phyloP scores from a whole-genome alignment of 2,329 filamentous ascomycete genomes.

The Sporothrix variecibatus region DNA sequence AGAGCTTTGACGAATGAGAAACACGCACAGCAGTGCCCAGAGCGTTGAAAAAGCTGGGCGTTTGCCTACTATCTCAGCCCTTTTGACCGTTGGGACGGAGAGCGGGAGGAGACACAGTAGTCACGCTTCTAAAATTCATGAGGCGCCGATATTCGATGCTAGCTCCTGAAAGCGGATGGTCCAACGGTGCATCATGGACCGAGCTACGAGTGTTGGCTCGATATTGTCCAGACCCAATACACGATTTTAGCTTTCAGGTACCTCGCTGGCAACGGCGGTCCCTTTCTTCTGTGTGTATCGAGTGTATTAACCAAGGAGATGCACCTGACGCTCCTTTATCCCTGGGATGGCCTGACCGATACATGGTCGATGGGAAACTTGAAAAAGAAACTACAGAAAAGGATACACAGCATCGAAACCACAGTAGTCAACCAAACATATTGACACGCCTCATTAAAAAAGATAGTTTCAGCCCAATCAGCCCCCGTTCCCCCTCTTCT shows the following conservation, averaged over 20 bases:
- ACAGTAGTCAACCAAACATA: background rate
- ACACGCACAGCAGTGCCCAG: background rate
- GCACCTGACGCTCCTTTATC: background rate
- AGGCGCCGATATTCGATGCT: background rate
- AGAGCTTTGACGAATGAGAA: background rate
- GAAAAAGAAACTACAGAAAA: background rate
- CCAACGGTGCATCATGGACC: conserved; percentile 8
- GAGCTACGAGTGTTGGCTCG: background rate
- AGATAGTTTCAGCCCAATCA: background rate
- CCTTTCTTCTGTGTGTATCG: background rate
- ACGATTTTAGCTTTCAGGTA: background rate
- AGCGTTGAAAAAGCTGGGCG: background rate
- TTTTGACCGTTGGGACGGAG: background rate
- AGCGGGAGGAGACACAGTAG: background rate
- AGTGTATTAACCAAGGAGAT: background rate
- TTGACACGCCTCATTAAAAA: background rate
- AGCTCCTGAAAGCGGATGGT: background rate
- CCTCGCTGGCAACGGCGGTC: background rate
- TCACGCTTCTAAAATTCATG: background rate
- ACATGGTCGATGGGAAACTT: background rate
- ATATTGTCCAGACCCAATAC: background rate
- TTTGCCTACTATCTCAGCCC: conserved; percentile 1
- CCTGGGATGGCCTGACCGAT: background rate
- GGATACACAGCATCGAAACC: background rate
- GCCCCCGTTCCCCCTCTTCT: background rate